Evolutionary conservation across 306 rosid genomes (phyloP), one percentile per base, ranked within the genome.

Genomic region (Quillaja saponaria): DNA sequence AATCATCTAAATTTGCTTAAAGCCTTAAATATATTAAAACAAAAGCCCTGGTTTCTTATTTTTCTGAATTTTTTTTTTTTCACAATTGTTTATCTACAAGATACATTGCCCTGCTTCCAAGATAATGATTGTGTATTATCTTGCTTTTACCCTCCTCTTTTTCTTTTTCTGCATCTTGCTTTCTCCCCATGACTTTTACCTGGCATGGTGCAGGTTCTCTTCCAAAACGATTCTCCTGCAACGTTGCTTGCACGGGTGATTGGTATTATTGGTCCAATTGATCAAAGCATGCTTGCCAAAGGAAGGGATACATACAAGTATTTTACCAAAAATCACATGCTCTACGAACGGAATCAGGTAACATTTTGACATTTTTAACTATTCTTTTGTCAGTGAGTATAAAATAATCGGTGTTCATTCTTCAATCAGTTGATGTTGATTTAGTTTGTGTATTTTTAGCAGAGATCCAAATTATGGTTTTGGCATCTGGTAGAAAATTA

Each of bases 241-340:
- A 89, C 99, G 12, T 80, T 92, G 78, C 91, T 92, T 56, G 90
- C 96, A 34, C 81, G 99, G 61, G 95, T 92, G 76, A 87, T 85
- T 35, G 99, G 99, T 46, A 89, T 94, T 56, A 83, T 94, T 12
- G 82, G 88, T 69, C 86, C 95, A 34, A 71, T 94, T 64, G 91
- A 83, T 73, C 99, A 89, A 80, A 79, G 72, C 69, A 78, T 94
- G 86, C 95, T 94, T 57, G 94, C 95, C 34, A 94, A 87, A 83
- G 99, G 97, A 63, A 87, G 90, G 8, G 99, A 94, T 81, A 83
- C 99, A 0, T 87, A 81, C 44, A 94, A 94, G 72, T 83, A 85
- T 77, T 89, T 94, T 79, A 72, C 99, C 37, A 94, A 94, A 80
- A 94, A 94, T 73, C 97, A 94, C 56, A 89, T 94, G 99, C 99